These are phyloP conservation scores for Ambrosiella xylebori DNA, from an alignment of 2,329 filamentous ascomycete species.

Conservation along the genomic window DNA sequence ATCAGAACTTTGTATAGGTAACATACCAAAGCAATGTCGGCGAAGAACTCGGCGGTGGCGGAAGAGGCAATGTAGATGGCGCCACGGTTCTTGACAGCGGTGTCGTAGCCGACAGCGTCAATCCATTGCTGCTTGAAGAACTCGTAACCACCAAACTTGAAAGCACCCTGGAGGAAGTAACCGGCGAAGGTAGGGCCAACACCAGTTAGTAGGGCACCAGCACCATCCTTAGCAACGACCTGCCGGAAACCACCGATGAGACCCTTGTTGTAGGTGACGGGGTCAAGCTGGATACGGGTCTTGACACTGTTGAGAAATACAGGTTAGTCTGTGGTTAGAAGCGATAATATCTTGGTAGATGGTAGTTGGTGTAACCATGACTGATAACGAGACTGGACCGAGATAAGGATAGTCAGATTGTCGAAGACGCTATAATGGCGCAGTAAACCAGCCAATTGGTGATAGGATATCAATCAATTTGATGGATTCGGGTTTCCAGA, in stretches of 20 bases:
- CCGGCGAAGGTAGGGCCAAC: slow-evolving; percentile 71
- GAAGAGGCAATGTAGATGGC: slow-evolving; percentile 62
- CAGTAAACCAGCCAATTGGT: not conserved
- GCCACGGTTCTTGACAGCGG: slow-evolving; percentile 60
- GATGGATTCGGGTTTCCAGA: not conserved
- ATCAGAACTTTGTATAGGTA: not conserved
- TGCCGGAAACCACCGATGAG: slow-evolving; percentile 75
- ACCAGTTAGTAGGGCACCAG: slow-evolving; percentile 71
- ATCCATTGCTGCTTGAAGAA: slow-evolving; percentile 91
- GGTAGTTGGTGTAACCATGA: not conserved
- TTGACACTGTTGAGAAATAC: slow-evolving; percentile 49
- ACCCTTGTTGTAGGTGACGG: slow-evolving; percentile 72
- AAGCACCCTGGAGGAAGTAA: slow-evolving; percentile 86
- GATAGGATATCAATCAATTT: not conserved
- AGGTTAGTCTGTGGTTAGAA: slow-evolving; percentile 12
- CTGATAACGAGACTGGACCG: not conserved
- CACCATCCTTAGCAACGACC: slow-evolving; percentile 70
- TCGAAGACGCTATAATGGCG: not conserved
- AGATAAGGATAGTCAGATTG: not conserved
- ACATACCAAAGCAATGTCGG: slow-evolving; percentile 51
- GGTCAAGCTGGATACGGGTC: slow-evolving; percentile 89
- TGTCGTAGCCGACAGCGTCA: slow-evolving; percentile 61
- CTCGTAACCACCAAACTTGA: slow-evolving; percentile 69
- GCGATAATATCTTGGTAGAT: not conserved
- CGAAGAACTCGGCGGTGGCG: slow-evolving; percentile 49